Base-by-base conservation (phyloP, 495 filamentous ascomycete genomes). In the Barbatosphaeria neglecta region DNA sequence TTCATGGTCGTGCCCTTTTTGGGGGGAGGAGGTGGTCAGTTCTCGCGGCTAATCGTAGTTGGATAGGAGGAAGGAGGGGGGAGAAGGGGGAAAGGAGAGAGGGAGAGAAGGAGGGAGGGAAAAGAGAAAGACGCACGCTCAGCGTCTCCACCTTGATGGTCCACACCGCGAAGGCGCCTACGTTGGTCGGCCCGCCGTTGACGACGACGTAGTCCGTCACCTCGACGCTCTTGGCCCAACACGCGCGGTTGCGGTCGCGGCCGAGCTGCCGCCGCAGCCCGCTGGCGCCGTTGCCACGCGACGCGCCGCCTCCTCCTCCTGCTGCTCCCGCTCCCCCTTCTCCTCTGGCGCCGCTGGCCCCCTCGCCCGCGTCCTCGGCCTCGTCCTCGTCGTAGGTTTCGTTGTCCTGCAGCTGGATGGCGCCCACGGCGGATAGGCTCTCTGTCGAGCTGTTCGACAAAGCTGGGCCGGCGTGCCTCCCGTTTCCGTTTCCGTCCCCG, bases 141-240 rank as follows among this genome's bases (percentile, higher is more conserved):
- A 72, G 47, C 20, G 72, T 76, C 54, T 75, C 72, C 15, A 78
- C 72, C 39, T 55, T 54, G 27, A 78, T 74, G 50, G 74, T 74
- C 70, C 70, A 78, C 0, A 76, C 74, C 6, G 75, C 68, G 51
- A 78, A 78, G 0, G 75, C 71, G n/a, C 75, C 75, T 27, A 78
- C 69, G 41, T 69, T 72, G 4, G 65, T 70, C 33, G 59, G 25
- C 46, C 67, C 67, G 16, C 70, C 70, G 53, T 77, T 76, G 18
- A 78, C 65, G 41, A 68, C 51, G 5, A 75, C 64, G 52, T 68
- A 62, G 42, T 77, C 70, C 5, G 66, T 64, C 41, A 78, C 66
- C 54, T 69, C 57, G 20, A 76, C 75, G 50, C 72, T 73, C 56
- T 63, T 69, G 23, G 75, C 75, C 75, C 75, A 78, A 55, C 75